Evolutionary conservation across 371 early-diverging fungal species (phyloP).

Genomic region (Entomophthora muscae): DNA sequence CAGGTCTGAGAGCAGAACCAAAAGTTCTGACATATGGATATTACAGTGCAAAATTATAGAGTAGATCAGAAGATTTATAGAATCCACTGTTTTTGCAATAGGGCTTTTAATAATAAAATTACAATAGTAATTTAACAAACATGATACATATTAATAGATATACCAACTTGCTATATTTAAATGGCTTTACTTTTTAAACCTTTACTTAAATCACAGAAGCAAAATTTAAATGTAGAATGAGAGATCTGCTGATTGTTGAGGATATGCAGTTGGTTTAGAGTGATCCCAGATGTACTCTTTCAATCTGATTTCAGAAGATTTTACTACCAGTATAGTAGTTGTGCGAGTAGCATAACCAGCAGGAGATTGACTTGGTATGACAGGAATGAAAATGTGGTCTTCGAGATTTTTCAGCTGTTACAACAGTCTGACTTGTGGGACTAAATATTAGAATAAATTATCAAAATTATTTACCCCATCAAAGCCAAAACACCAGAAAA

Average conservation of each 20-base stretch:
- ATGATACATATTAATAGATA: no score
- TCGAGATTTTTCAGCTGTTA: not conserved
- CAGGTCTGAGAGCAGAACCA: no score
- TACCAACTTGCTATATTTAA: no score
- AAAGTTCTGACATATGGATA: no score
- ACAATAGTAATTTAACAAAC: no score
- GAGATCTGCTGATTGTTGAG: not conserved
- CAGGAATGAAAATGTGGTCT: not conserved
- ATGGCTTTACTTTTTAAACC: no score
- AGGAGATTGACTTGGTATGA: not conserved
- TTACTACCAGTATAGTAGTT: not conserved
- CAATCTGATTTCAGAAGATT: not conserved
- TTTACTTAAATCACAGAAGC: no score
- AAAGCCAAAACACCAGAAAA: not conserved
- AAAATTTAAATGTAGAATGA: not conserved
- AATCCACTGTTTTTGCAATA: no score
- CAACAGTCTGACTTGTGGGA: not conserved
- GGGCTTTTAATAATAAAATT: no score
- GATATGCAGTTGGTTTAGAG: not conserved
- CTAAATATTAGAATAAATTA: not conserved
- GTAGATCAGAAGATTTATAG: no score
- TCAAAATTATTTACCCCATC: not conserved
- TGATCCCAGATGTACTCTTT: not conserved
- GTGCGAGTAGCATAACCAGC: not conserved
- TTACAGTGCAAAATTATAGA: no score